These are phyloP conservation scores for Syncephalis fuscata DNA, from an alignment of 371 early-diverging fungal genomes.

Conservation along the genomic window DNA sequence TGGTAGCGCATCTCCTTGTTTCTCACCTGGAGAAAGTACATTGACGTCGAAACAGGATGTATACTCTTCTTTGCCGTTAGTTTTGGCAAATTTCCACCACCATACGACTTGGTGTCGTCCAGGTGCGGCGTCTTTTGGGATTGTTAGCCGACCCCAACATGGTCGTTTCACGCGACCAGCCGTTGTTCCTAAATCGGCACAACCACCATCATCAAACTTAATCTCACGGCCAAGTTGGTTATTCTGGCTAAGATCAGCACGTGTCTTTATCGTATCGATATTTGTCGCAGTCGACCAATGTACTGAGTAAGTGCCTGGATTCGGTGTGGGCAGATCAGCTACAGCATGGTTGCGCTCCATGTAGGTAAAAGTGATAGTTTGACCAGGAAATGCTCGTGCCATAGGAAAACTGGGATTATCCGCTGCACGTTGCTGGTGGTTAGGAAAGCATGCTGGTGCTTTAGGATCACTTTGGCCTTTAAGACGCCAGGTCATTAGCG, in stretches of 20 bases:
- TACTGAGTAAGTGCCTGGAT: slow-evolving; percentile 2
- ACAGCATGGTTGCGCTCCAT: slow-evolving; percentile 15
- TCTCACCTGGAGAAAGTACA: slow-evolving; percentile 3
- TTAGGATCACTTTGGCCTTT: slow-evolving; percentile 7
- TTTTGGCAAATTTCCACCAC: slow-evolving; percentile 19
- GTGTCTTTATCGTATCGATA: slow-evolving; percentile 6
- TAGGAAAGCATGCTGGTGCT: slow-evolving; percentile 13
- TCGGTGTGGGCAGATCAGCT: slow-evolving; percentile 5
- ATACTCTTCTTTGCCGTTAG: slow-evolving; percentile 15
- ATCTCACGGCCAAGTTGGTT: slow-evolving; percentile 6
- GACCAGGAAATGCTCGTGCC: slow-evolving; percentile 9
- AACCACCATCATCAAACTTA: slow-evolving; percentile 3
- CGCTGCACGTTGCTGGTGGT: slow-evolving; percentile 8
- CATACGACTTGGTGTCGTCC: slow-evolving; percentile 15
- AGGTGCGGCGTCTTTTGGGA: slow-evolving; percentile 10
- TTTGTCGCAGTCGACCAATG: not conserved
- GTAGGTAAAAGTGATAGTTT: slow-evolving; percentile 10
- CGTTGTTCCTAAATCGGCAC: slow-evolving; percentile 4
- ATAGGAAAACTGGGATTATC: slow-evolving; percentile 13
- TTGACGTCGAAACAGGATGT: slow-evolving; percentile 18
- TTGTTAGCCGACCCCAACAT: slow-evolving; percentile 12
- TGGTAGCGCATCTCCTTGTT: too few species aligned
- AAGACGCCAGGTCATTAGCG: slow-evolving; percentile 10
- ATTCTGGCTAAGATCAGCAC: slow-evolving; percentile 8
- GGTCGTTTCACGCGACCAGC: slow-evolving; percentile 1